Base-by-base conservation (phyloP, 352 stramenopile species). In the Phytophthora multivora region DNA sequence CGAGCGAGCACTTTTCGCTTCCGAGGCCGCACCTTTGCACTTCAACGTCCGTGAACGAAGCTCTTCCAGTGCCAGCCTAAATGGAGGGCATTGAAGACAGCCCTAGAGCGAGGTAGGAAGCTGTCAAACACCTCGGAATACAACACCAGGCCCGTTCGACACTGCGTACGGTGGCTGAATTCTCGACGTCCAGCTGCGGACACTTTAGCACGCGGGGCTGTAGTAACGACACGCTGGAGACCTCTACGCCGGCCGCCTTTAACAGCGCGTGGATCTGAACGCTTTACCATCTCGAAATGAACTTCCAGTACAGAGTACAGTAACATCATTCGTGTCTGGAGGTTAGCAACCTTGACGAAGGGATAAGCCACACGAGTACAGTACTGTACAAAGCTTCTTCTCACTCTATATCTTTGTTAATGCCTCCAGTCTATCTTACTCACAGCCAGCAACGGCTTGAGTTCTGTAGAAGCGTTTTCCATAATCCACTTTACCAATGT, bases 391-490 rank as follows among this genome's bases (percentile, higher is more conserved):
- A 31, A 61, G 13, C 35, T 15, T 39, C 18, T n/a, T 40, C 33
- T 56, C 42, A 35, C 42, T 62, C 21, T 33, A 23, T 2, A 31
- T 1, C 28, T 25, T 51, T 30, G 30, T n/a, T 52, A 52, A 53
- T 26, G 26, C 40, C 45, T n/a, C 31, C 33, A 5, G 26, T 31
- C 49, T 45, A 31, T 31, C 50, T 52, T 45, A 40, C 36, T 62
- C 36, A 68, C 28, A 13, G 30, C 48, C 41, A 60, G 38, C 8
- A 43, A 45, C 5, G 39, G 11, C 9, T 42, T 33, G 38, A 46
- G 25, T 47, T 46, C 23, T 33, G 43, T 69, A 65, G 61, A 69
- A 69, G 53, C 61, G 46, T 63, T 63, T 67, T 67, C 46, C 54
- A 64, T 65, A 69, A 63, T 48, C 52, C 50, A n/a, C 18, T 19